Evolutionary conservation across 306 rosid species (phyloP).

Genomic region (Cucurbita ficifolia): DNA sequence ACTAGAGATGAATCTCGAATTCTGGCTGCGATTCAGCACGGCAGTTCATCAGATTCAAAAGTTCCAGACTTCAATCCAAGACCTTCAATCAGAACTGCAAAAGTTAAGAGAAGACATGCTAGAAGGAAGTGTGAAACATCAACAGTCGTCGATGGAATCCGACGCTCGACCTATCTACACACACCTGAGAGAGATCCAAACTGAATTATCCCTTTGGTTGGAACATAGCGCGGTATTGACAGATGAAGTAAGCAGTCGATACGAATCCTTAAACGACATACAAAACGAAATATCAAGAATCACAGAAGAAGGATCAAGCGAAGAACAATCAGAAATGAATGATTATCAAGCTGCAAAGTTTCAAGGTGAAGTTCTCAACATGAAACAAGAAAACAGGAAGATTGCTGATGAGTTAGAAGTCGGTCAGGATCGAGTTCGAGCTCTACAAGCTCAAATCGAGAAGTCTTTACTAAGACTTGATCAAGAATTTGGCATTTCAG

Average conservation of each 20-base stretch:
- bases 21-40: slow-evolving; percentile 84
- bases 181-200: slow-evolving; percentile 71
- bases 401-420: slow-evolving; percentile 40
- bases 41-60: slow-evolving; percentile 74
- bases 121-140: slow-evolving; percentile 21
- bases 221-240: slow-evolving; percentile 54
- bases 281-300: slow-evolving; percentile 57
- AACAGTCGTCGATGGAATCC: slow-evolving; percentile 19
- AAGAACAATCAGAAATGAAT: slow-evolving; percentile 23
- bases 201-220: slow-evolving; percentile 62
- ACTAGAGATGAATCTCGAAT: slow-evolving; percentile 67
- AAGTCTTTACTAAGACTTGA: slow-evolving; percentile 35
- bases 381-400: slow-evolving; percentile 73
- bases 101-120: slow-evolving; percentile 19
- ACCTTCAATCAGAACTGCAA: slow-evolving; percentile 37
- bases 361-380: slow-evolving; percentile 79
- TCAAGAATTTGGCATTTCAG: slow-evolving; percentile 32
- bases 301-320: slow-evolving; percentile 13
- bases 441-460: slow-evolving; percentile 38
- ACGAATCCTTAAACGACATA: slow-evolving; percentile 39
- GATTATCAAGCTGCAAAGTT: slow-evolving; percentile 72
- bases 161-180: slow-evolving; percentile 47
- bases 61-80: slow-evolving; percentile 53
- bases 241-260: slow-evolving; percentile 52
- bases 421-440: slow-evolving; percentile 40